Evolutionary conservation across 2,329 filamentous ascomycete species (phyloP).

Genomic region (Botrytis cinerea): DNA sequence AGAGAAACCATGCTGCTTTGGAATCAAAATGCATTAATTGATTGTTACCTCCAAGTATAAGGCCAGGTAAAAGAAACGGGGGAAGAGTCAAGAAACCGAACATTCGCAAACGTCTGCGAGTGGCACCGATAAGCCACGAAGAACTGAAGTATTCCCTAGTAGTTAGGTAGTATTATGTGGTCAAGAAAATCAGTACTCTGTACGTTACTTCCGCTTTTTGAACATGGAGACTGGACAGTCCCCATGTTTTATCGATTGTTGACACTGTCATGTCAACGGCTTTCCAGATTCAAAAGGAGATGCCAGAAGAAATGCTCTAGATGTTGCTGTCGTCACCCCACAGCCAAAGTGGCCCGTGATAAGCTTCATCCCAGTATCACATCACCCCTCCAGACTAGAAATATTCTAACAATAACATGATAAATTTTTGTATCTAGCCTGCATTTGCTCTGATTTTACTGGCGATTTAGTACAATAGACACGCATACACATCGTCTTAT

Average conservation of each 20-base stretch:
- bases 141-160: background rate
- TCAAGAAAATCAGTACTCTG: background rate
- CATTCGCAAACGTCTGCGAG: background rate
- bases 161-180: background rate
- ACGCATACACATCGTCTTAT: background rate
- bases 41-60: background rate
- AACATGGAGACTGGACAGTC: background rate
- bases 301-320: background rate
- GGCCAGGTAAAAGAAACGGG: background rate
- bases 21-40: background rate
- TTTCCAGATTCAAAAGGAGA: background rate
- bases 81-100: background rate
- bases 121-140: background rate
- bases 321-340: constrained; percentile 2
- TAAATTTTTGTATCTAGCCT: background rate
- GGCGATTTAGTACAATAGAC: background rate
- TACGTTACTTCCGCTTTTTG: background rate
- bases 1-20: background rate
- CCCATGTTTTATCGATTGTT: background rate
- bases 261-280: background rate
- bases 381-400: background rate
- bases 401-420: background rate
- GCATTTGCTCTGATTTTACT: background rate
- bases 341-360: constrained; percentile 11
- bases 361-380: constrained; percentile 1